Conservation (phyloP, 2,329 filamentous ascomycete genomes). For the Beauveria brongniartii region DNA sequence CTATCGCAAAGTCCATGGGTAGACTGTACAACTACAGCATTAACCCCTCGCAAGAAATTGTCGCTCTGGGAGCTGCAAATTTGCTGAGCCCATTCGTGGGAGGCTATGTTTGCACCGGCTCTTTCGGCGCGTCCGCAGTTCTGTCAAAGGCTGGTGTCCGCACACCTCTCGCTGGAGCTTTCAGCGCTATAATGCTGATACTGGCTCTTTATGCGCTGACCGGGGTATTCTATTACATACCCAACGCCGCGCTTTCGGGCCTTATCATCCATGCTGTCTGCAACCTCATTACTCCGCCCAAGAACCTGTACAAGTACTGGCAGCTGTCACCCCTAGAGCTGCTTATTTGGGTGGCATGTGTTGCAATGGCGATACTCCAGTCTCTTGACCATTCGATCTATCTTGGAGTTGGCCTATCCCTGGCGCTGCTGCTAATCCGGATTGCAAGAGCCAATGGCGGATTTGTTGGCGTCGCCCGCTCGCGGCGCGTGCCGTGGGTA, state of each 20-base stretch:
- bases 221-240: constrained; percentile 75
- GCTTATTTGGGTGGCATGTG: constrained; percentile 66
- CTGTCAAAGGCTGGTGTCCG: constrained; percentile 78
- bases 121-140: constrained; percentile 63
- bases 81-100: constrained; percentile 69
- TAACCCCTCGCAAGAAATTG: constrained; percentile 69
- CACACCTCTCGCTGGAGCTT: constrained; percentile 69
- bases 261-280: constrained; percentile 80
- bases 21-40: constrained; percentile 73
- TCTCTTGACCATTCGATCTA: constrained; percentile 45
- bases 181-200: constrained; percentile 68
- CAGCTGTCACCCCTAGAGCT: constrained; percentile 65
- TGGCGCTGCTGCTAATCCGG: constrained; percentile 35
- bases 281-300: constrained; percentile 66
- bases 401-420: constrained; percentile 35
- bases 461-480: constrained; percentile 34
- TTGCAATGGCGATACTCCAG: constrained; percentile 47
- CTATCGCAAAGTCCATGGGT: constrained; percentile 76
- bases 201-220: constrained; percentile 72
- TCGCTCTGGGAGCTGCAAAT: constrained; percentile 70
- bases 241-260: constrained; percentile 59
- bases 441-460: constrained; percentile 38
- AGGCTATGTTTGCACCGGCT: constrained; percentile 36
- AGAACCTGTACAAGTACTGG: constrained; percentile 72
- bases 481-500: constrained; percentile 13